phyloP scores from a whole-genome alignment of 768 basidiomycete species.

The Glaciozyma antarctica region DNA sequence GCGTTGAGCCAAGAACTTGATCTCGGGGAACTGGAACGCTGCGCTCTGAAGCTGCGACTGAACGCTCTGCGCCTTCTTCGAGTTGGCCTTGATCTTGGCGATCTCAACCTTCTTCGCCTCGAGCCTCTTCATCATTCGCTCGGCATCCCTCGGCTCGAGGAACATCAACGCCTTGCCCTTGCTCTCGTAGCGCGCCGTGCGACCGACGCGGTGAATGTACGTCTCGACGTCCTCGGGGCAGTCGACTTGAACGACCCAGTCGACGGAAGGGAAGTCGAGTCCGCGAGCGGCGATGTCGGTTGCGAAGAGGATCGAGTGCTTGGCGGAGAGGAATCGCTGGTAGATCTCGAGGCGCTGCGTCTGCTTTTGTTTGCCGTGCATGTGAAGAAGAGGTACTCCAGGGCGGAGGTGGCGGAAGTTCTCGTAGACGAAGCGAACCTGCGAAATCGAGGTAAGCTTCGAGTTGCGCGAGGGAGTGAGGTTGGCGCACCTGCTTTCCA shows the following conservation, averaged over 20 bases:
- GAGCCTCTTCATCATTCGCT: slow-evolving; percentile 70
- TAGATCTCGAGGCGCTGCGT: slow-evolving; percentile 75
- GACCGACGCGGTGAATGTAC: slow-evolving; percentile 91
- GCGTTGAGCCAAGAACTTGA: slow-evolving; percentile 90
- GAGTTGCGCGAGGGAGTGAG: neutral
- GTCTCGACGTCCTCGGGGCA: slow-evolving; percentile 96
- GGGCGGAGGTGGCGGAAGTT: slow-evolving; percentile 93
- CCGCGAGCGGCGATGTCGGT: slow-evolving; percentile 96
- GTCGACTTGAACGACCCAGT: slow-evolving; percentile 94
- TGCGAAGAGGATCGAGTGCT: slow-evolving; percentile 79
- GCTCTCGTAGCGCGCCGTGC: slow-evolving; percentile 87
- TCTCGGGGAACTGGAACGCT: slow-evolving; percentile 87
- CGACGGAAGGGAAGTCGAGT: slow-evolving; percentile 88
- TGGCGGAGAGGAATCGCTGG: slow-evolving; percentile 67
- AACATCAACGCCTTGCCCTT: slow-evolving; percentile 77
- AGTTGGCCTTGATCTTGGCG: slow-evolving; percentile 70
- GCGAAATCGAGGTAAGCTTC: neutral
- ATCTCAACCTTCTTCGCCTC: slow-evolving; percentile 60
- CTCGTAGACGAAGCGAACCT: slow-evolving; percentile 85
- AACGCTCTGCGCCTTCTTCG: slow-evolving; percentile 69
- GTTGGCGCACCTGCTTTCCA: slow-evolving; percentile 66
- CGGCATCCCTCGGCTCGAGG: slow-evolving; percentile 80
- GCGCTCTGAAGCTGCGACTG: slow-evolving; percentile 83
- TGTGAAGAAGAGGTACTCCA: slow-evolving; percentile 78
- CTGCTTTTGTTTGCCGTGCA: slow-evolving; percentile 96